Percentiles rank a stretch among this genome's conserved stretches.
These are phyloP conservation scores for Apophysomyces trapeziformis DNA, from an alignment of 371 early-diverging fungal species.

Conservation along the genomic window DNA sequence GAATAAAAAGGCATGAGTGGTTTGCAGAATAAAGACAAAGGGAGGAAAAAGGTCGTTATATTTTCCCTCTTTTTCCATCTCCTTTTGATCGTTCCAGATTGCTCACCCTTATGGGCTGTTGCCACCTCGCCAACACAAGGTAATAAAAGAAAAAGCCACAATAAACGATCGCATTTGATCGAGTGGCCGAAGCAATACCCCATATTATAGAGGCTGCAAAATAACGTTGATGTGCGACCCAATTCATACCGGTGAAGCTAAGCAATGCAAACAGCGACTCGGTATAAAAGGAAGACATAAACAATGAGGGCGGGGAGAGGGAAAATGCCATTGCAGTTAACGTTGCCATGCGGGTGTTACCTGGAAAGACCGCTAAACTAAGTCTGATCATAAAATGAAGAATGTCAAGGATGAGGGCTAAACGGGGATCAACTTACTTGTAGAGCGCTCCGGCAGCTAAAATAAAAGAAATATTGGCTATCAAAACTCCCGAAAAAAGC, in stretches of 20 bases:
- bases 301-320: conserved; percentile 79
- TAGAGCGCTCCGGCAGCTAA: conserved; percentile 77
- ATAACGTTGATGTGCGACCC: conserved; percentile 46
- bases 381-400: conserved; percentile 37
- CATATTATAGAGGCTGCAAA: conserved; percentile 52
- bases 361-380: conserved; percentile 50
- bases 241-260: conserved; percentile 80
- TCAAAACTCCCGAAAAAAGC: conserved; percentile 67
- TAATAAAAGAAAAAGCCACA: conserved; percentile 83
- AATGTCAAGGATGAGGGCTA: neutral
- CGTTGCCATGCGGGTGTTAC: conserved; percentile 60
- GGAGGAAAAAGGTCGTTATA: neutral
- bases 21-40: neutral
- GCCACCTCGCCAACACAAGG: conserved; percentile 25
- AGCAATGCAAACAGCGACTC: conserved; percentile 87
- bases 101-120: conserved; percentile 15
- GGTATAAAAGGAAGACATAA: conserved; percentile 89
- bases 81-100: too few relatives aligned
- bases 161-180: conserved; percentile 86
- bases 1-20: neutral
- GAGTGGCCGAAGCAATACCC: conserved; percentile 62
- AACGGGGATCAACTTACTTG: conserved; percentile 39
- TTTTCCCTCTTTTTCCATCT: conserved; percentile 6
- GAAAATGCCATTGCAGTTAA: conserved; percentile 74
- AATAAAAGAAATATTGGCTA: conserved; percentile 81